Conservation (phyloP, 441 rosid genomes). For the Corymbia citriodora region DNA sequence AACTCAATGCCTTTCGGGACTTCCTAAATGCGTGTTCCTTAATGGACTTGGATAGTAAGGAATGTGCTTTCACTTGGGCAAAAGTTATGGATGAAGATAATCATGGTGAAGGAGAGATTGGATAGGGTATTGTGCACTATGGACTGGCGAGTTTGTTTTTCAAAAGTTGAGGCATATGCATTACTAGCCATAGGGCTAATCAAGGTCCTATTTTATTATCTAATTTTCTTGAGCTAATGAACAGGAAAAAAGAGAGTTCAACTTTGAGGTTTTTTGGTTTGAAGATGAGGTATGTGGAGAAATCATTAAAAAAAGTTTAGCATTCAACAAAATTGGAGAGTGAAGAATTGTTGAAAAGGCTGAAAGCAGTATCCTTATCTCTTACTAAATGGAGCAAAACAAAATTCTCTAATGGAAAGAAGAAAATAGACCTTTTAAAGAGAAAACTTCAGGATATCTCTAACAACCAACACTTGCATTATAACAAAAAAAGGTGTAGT, state of each 20-base stretch:
- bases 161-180: rapidly evolving
- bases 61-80: background rate
- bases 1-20: rapidly evolving
- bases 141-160: background rate
- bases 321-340: background rate
- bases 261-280: background rate
- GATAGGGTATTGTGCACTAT: background rate
- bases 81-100: background rate
- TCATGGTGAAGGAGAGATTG: background rate
- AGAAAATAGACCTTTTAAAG: background rate
- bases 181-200: background rate
- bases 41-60: background rate
- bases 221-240: background rate
- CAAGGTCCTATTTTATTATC: background rate
- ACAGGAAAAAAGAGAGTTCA: background rate
- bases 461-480: background rate
- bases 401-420: background rate
- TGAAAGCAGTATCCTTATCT: background rate
- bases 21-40: background rate
- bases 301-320: background rate
- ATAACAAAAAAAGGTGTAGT: background rate
- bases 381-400: background rate
- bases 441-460: background rate
- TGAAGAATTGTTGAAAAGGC: background rate
- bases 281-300: background rate